phyloP scores from a whole-genome alignment of 228 moss, liverwort and hornwort genomes.

The Sphagnum magellanicum region DNA sequence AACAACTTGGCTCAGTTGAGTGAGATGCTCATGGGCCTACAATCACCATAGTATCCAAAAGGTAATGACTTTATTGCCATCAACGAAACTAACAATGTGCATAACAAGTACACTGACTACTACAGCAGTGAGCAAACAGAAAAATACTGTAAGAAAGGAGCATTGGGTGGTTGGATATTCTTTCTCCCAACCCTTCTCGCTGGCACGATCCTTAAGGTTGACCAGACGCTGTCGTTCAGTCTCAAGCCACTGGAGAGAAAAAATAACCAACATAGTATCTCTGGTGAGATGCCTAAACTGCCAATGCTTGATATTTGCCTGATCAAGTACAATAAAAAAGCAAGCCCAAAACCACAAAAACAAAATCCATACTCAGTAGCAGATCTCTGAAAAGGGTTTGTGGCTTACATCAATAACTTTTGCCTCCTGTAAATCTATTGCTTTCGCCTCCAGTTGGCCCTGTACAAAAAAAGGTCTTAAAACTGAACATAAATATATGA shows the following conservation, averaged over 20 bases:
- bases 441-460: constrained; percentile 89
- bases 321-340: neutral
- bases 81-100: neutral
- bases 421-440: constrained; percentile 65
- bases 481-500: neutral
- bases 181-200: constrained; percentile 87
- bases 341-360: neutral
- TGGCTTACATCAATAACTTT: constrained; percentile 80
- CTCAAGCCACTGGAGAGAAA: constrained; percentile 52
- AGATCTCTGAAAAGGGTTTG: neutral
- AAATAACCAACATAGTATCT: neutral
- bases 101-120: neutral
- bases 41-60: too few relatives aligned
- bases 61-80: too few relatives aligned
- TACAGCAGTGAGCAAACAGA: neutral
- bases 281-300: neutral
- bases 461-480: constrained; percentile 8
- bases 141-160: neutral
- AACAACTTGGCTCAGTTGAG: too few relatives aligned
- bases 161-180: constrained; percentile 42
- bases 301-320: too few relatives aligned
- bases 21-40: too few relatives aligned
- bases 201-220: constrained; percentile 81
- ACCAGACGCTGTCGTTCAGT: constrained; percentile 68
- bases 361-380: neutral